Evolutionary conservation across 768 basidiomycete genomes (phyloP).

Genomic region (Pulveroboletus sp.): DNA sequence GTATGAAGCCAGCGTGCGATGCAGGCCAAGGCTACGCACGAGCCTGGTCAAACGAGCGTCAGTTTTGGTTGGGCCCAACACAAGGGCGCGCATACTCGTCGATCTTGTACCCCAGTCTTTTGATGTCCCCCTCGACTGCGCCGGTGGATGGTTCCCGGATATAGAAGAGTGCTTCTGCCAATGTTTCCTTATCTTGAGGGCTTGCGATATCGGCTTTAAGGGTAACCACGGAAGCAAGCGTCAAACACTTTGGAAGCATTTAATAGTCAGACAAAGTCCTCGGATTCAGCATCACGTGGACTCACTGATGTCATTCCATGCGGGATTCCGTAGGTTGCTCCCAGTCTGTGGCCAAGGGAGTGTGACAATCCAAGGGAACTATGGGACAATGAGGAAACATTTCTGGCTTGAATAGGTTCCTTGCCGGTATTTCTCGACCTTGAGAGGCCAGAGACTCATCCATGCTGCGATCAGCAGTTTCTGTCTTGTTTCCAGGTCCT

Average conservation of each 20-base stretch:
- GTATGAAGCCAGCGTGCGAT: conserved; percentile 56
- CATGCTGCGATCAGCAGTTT: conserved; percentile 72
- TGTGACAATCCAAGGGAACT: conserved; percentile 77
- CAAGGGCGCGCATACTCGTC: conserved; percentile 41
- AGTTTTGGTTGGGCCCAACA: conserved; percentile 1
- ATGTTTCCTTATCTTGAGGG: conserved; percentile 58
- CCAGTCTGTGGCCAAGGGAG: conserved; percentile 69
- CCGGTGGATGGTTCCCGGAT: conserved; percentile 60
- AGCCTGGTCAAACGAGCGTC: conserved; percentile 41
- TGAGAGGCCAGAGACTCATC: conserved; percentile 77
- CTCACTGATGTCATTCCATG: conserved; percentile 83
- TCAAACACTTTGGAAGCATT: conserved; percentile 53
- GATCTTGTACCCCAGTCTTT: conserved; percentile 51
- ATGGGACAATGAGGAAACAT: neutral
- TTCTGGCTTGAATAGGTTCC: neutral
- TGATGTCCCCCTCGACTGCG: conserved; percentile 61
- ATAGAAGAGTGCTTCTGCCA: conserved; percentile 57
- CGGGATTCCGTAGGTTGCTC: conserved; percentile 70
- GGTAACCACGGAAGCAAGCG: conserved; percentile 60
- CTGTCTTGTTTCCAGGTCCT: conserved; percentile 57
- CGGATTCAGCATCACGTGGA: neutral
- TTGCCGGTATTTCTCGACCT: conserved; percentile 54
- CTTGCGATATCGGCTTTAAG: conserved; percentile 58
- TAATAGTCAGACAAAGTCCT: neutral
- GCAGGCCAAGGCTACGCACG: conserved; percentile 56